A percentile compares a stretch with the other conserved stretches of the same genome.
Conservation (phyloP, 345 rosid genomes). For the Odontarrhena argentea region DNA sequence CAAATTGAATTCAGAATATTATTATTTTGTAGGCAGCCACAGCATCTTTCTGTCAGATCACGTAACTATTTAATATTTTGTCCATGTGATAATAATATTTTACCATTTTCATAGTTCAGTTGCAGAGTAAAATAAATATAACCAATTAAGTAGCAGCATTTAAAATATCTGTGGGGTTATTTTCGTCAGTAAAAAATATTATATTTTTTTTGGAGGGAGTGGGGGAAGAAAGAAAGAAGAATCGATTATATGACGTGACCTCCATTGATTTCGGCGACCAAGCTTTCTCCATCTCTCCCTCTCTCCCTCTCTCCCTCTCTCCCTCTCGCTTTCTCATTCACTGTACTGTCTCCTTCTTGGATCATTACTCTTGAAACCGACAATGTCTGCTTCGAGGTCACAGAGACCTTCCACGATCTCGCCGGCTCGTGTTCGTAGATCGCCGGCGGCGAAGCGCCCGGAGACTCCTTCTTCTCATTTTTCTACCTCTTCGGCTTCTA, state of each 20-base stretch:
- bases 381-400: slow-evolving; percentile 64
- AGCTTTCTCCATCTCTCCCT: slow-evolving; percentile 30
- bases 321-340: not conserved
- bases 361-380: slow-evolving; percentile 4
- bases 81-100: slow-evolving; percentile 40
- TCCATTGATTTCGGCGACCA: slow-evolving; percentile 36
- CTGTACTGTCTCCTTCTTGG: not conserved
- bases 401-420: slow-evolving; percentile 66
- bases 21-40: slow-evolving; percentile 29
- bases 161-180: slow-evolving; percentile 39
- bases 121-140: slow-evolving; percentile 7
- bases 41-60: slow-evolving; percentile 38
- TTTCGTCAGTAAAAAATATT: slow-evolving; percentile 21
- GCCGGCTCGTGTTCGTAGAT: slow-evolving; percentile 78
- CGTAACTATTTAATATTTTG: slow-evolving; percentile 10
- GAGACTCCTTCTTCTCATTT: slow-evolving; percentile 59
- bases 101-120: slow-evolving; percentile 12
- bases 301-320: slow-evolving; percentile 10
- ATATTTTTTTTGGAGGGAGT: slow-evolving; percentile 44
- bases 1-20: slow-evolving; percentile 19
- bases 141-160: slow-evolving; percentile 35
- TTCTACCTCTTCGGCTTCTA: slow-evolving; percentile 47
- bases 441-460: slow-evolving; percentile 54
- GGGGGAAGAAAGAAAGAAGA: slow-evolving; percentile 17
- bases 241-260: slow-evolving; percentile 42